phyloP scores from a whole-genome alignment of 306 rosid genomes.

The Sophora flavescens region DNA sequence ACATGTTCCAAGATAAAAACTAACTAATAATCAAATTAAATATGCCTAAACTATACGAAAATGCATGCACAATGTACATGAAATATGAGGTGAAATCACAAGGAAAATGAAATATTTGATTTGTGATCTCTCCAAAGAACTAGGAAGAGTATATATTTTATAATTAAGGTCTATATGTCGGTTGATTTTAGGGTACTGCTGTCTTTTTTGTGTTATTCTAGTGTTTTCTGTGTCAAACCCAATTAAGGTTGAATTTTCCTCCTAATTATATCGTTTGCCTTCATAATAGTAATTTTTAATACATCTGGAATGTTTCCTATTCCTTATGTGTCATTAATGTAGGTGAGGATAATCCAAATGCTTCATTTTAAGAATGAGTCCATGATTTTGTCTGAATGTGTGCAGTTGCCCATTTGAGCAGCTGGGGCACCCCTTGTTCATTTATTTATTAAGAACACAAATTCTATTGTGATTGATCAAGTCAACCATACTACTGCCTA shows the following conservation, averaged over 20 bases:
- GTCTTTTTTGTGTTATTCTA: not conserved
- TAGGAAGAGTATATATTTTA: no score
- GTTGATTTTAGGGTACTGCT: not conserved
- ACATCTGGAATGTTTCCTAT: not conserved
- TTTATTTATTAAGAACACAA: slow-evolving; percentile 25
- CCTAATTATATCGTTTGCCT: not conserved
- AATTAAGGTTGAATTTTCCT: not conserved
- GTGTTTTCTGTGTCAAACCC: not conserved
- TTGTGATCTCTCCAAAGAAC: no score
- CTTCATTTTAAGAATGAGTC: not conserved
- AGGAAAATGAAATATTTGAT: no score
- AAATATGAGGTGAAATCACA: no score
- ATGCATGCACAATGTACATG: no score
- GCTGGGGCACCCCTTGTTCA: slow-evolving; percentile 37
- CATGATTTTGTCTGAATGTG: slow-evolving; percentile 31
- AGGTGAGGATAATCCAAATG: slow-evolving; percentile 20
- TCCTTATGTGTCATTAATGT: not conserved
- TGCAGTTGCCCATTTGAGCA: slow-evolving; percentile 33
- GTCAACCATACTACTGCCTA: not conserved
- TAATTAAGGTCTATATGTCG: not conserved
- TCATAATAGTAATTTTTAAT: not conserved
- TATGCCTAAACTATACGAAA: no score
- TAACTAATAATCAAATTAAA: no score
- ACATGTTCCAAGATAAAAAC: no score
- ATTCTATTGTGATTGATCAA: slow-evolving; percentile 12